Base-by-base conservation (phyloP, 2,329 filamentous ascomycete species). In the Neophaeococcomyces aloes region DNA sequence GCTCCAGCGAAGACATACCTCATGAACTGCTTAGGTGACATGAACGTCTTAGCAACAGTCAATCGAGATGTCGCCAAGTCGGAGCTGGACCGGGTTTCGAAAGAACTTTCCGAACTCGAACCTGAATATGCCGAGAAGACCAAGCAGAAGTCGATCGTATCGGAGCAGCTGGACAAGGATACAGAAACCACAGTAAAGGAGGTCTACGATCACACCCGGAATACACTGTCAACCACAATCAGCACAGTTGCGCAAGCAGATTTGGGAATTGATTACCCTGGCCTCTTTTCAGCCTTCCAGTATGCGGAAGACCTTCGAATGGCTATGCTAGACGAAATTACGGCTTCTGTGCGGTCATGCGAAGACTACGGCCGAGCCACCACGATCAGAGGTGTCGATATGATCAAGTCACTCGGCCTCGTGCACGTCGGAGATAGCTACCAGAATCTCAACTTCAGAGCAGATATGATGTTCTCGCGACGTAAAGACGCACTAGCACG, bases 1-100 rank as follows among this genome's bases (percentile, higher is more conserved):
- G 89, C 91, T 1, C 91, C 91, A 4, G 91, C 91, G 5, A 88
- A 87, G 65, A 96, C 89, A 2, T 98, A 98, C 59, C 76, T 98
- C 1, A 70, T 94, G 56, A 98, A 98, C 61, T 82, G 96, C 19
- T 73, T 98, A 27, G 83, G 86, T 54, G 91, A 98, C 57, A 72
- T 98, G 47, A 72, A 86, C 58, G 81, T 78, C 3, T 71, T 98
- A 32, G 89, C 89, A 4, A 78, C 73, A 0, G 86, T 94, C 55
- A 98, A 98, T 61, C 74, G 80, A 19, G 86, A 94, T 52, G 82
- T 95, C 21, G 87, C 88, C 2, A 78, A 86, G 55, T 75, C 80
- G 7, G 91, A 98, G 62, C 70, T 96, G 10, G 78, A 91, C 46
- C 78, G 88, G 21, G 86, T 96, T 2, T 82, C 76, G 6, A 75